Evolutionary conservation across 352 stramenopile genomes (phyloP), one percentile per base, ranked within the genome.

Genomic region (Halophytophthora batemanensis): DNA sequence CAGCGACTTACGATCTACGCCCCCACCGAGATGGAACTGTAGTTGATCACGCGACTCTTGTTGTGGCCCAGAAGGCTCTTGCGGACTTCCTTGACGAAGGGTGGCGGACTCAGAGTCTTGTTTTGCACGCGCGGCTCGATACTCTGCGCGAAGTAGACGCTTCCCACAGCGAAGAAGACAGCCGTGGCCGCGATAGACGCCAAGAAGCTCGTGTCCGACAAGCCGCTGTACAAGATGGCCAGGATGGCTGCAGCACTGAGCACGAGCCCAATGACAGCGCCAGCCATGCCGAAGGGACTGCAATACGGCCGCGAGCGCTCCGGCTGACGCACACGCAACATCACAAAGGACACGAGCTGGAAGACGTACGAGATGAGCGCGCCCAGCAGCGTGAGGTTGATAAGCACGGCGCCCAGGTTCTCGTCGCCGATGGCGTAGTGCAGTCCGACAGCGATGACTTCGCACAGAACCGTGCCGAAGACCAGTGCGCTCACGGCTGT

Each of bases 351-450:
- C 33, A 49, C 41, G 22, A 82, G 66, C 60, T 82, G 71, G 52
- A 82, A 77, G 13, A 58, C 53, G 51, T 82, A 82, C 28, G 71
- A 82, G 22, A 79, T 56, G 38, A 82, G 66, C 28, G 65, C 71
- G 8, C 71, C 65, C 40, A 75, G 65, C 21, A 82, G 60, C 47
- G 71, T 59, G 18, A 82, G 46, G 55, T 82, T 79, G 64, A 79
- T 77, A 19, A 82, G 56, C 41, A 79, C 71, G 1, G 68, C 64
- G 40, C 69, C 69, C 38, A 79, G 59, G 10, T 69, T 66, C 12
- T 54, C 51, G 53, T 79, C 65, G 17, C 69, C 69, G 38, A 82
- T 77, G 18, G 53, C 47, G 29, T 57, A 82, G 46, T 78, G 69
- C 39, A 82, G 55, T 11, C 67, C 25, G 15, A 79, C 53, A 18